These are phyloP conservation scores for Hawksworthiomyces lignivorus DNA, from an alignment of 2,329 filamentous ascomycete genomes.

Conservation along the genomic window DNA sequence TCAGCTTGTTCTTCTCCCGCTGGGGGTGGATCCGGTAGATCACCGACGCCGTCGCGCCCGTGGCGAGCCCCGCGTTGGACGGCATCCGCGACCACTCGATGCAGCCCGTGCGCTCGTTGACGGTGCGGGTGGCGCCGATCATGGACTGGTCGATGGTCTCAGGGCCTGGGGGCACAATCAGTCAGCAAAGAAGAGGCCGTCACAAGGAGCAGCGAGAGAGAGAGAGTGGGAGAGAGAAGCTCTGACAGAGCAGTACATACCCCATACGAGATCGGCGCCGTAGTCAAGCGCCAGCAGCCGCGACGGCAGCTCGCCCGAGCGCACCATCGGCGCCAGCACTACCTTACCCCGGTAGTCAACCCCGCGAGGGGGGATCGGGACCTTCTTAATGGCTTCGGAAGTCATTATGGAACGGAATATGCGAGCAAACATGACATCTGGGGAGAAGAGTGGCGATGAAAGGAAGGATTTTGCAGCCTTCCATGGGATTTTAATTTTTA, in stretches of 20 bases:
- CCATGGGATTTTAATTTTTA: too few species aligned
- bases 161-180: too few species aligned
- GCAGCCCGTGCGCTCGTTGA: constrained; percentile 68
- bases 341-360: constrained; percentile 92
- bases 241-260: constrained; percentile 34
- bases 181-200: too few species aligned
- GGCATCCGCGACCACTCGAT: constrained; percentile 78
- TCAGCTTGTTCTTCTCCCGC: constrained; percentile 64
- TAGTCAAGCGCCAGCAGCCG: constrained; percentile 85
- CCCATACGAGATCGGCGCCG: constrained; percentile 95
- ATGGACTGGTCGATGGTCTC: constrained; percentile 91
- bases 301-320: constrained; percentile 90
- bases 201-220: neutral
- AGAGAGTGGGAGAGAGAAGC: neutral
- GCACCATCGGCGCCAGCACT: constrained; percentile 95
- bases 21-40: constrained; percentile 80
- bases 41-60: constrained; percentile 54
- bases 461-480: too few species aligned
- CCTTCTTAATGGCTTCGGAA: constrained; percentile 49
- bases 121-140: constrained; percentile 73
- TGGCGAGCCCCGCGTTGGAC: constrained; percentile 57
- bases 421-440: constrained; percentile 15
- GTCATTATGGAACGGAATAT: constrained; percentile 48
- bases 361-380: constrained; percentile 78
- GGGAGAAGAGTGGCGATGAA: too few species aligned